Conservation (phyloP, 768 basidiomycete genomes). For the Termitomyces heimii region DNA sequence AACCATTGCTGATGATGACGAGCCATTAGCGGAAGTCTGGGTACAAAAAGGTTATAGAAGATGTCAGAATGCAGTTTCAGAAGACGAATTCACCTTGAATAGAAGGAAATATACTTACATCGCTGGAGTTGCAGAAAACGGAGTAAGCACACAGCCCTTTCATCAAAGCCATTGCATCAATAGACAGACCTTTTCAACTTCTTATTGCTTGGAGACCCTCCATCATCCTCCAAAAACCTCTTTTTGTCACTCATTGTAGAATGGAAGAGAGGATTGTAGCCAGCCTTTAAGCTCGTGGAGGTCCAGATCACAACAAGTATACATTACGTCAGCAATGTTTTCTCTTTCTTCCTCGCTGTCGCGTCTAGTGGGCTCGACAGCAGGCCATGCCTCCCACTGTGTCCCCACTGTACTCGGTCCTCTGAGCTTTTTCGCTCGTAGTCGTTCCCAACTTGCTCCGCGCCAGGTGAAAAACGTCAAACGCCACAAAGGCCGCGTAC, state of each 20-base stretch:
- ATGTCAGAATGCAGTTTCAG: constrained; percentile 46
- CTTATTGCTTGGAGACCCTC: constrained; percentile 44
- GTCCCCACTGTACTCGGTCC: constrained; percentile 23
- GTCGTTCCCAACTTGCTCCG: constrained; percentile 72
- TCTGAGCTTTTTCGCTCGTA: constrained; percentile 33
- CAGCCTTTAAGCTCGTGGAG: neutral
- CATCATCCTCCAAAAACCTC: constrained; percentile 50
- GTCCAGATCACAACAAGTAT: neutral
- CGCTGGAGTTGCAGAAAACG: constrained; percentile 34
- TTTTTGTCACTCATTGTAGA: constrained; percentile 61
- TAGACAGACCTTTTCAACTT: constrained; percentile 60
- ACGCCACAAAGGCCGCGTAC: constrained; percentile 86
- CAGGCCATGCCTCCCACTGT: constrained; percentile 14
- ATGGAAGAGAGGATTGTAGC: neutral
- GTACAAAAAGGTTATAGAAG: constrained; percentile 60
- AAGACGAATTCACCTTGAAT: constrained; percentile 68
- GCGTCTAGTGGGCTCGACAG: constrained; percentile 20
- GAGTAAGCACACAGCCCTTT: constrained; percentile 7
- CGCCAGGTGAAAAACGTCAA: constrained; percentile 78
- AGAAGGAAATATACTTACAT: constrained; percentile 56
- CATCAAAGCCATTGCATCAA: constrained; percentile 2
- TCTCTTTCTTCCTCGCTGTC: constrained; percentile 35
- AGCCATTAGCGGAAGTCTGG: constrained; percentile 49
- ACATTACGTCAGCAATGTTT: constrained; percentile 30
- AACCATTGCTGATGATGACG: constrained; percentile 35